Percentiles rank a stretch among this genome's conserved stretches.
These are phyloP conservation scores for Picochlorum sp. DNA, from an alignment of 139 green algal genomes.

Conservation along the genomic window DNA sequence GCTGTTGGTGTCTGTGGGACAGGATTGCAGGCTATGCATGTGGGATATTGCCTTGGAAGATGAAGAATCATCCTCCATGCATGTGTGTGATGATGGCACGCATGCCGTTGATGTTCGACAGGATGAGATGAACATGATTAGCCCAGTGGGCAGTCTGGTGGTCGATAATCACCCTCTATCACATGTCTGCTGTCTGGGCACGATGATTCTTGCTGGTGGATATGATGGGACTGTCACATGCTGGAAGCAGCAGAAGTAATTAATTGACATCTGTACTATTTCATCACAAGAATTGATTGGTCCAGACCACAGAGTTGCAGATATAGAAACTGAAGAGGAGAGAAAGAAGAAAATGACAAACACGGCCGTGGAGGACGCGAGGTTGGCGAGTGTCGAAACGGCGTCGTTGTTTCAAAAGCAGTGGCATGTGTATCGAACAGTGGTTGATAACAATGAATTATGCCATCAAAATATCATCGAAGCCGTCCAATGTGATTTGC, in stretches of 20 bases:
- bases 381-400: background rate
- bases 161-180: background rate
- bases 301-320: no score
- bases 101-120: background rate
- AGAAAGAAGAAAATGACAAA: no score
- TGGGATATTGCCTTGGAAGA: constrained; percentile 62
- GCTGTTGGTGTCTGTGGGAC: constrained; percentile 64
- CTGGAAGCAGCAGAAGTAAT: background rate
- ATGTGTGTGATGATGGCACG: background rate
- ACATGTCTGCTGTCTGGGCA: background rate
- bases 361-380: no score
- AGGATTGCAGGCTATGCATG: constrained; percentile 71
- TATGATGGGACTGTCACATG: background rate
- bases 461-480: constrained; percentile 2
- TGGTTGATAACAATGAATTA: constrained; percentile 8
- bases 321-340: no score
- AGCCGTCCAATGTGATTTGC: background rate
- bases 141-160: background rate
- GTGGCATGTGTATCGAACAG: constrained; percentile 6
- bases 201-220: background rate
- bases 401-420: background rate
- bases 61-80: no score
- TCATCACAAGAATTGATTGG: background rate
- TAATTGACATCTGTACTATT: background rate
- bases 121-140: background rate